Evolutionary conservation across 2,329 filamentous ascomycete genomes (phyloP).

Genomic region (Pyrenophora tritici-repentis): DNA sequence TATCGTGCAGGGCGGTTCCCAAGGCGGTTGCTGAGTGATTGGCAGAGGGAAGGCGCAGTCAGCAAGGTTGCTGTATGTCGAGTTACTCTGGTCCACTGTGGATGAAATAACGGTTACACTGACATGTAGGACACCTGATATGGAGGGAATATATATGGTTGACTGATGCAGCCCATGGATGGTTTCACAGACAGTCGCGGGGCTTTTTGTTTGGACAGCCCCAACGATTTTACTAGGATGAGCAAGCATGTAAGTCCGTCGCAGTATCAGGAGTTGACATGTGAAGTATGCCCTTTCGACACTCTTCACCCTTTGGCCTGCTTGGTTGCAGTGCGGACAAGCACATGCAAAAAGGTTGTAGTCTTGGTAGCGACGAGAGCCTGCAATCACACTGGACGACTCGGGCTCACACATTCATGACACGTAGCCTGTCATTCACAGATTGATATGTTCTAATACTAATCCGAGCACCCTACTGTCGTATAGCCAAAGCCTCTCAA

Average conservation of each 20-base stretch:
- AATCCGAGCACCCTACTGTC: background rate
- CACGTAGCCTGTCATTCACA: too few relatives aligned
- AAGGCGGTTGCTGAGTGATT: slow-evolving; percentile 1
- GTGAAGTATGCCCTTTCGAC: background rate
- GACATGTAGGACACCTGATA: background rate
- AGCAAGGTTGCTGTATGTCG: slow-evolving; percentile 1
- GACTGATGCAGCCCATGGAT: background rate
- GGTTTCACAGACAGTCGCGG: background rate
- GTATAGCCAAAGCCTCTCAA: background rate
- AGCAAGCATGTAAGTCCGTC: background rate
- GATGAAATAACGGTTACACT: background rate
- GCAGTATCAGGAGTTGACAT: background rate
- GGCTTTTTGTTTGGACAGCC: too few relatives aligned
- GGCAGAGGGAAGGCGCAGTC: slow-evolving; percentile 1
- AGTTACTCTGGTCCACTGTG: background rate
- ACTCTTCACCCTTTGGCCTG: too few relatives aligned
- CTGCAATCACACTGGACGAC: too few relatives aligned
- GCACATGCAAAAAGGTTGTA: background rate
- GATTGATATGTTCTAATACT: too few relatives aligned
- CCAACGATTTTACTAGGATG: background rate
- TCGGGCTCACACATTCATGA: too few relatives aligned
- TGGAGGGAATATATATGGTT: background rate
- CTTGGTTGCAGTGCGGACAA: background rate
- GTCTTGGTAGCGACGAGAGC: too few relatives aligned
- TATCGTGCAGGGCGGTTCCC: background rate